These are phyloP conservation scores for Ceratobasidium sp. DNA, from an alignment of 1,284 basidiomycete species.

Conservation along the genomic window DNA sequence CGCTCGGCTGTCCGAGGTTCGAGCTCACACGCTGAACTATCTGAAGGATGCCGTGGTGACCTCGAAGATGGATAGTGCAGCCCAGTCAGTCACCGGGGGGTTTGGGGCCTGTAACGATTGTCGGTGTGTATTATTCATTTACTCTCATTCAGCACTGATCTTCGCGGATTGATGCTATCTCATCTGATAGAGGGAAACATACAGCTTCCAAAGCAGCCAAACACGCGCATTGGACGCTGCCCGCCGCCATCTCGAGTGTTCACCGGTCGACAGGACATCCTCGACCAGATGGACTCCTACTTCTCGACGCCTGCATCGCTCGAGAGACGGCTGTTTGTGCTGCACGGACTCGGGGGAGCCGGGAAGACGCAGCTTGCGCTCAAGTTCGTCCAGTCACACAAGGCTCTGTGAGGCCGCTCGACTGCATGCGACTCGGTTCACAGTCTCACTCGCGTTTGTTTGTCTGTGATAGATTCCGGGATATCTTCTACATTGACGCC, in stretches of 20 bases:
- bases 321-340: neutral
- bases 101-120: no score
- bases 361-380: conserved; percentile 7
- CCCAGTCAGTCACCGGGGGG: no score
- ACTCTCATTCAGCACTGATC: no score
- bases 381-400: conserved; percentile 1
- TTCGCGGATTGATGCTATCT: no score
- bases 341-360: conserved; percentile 14
- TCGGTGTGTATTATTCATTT: no score
- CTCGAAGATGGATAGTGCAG: no score
- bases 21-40: no score
- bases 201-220: no score
- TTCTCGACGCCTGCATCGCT: neutral
- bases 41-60: no score
- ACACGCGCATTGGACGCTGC: no score
- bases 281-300: neutral
- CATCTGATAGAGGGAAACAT: no score
- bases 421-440: neutral
- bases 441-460: neutral
- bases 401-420: no score
- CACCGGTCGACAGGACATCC: neutral
- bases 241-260: conserved; percentile 4
- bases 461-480: neutral
- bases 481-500: conserved; percentile 26
- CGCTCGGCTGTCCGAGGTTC: neutral